Percentiles rank a stretch among this genome's conserved stretches.
phyloP scores from a whole-genome alignment of 768 basidiomycete species.

The Xerocomus brunneocitrinus region DNA sequence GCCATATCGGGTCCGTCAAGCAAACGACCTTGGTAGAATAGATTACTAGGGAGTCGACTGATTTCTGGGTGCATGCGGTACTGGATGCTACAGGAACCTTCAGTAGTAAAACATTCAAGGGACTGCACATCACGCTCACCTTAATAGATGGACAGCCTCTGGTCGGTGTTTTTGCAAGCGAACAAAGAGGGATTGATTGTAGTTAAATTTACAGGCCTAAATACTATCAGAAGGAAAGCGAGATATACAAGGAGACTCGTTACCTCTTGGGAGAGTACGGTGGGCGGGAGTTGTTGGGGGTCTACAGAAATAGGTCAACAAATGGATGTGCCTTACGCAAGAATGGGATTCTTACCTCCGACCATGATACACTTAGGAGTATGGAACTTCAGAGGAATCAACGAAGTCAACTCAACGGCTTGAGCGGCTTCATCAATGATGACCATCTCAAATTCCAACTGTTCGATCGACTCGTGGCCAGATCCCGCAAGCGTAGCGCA shows the following conservation, averaged over 20 bases:
- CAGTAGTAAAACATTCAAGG: not conserved
- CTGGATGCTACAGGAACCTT: slow-evolving; percentile 66
- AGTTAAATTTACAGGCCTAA: slow-evolving; percentile 65
- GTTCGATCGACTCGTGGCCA: slow-evolving; percentile 81
- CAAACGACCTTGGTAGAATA: slow-evolving; percentile 81
- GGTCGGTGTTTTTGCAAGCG: slow-evolving; percentile 76
- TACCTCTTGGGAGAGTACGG: slow-evolving; percentile 66
- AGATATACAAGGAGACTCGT: slow-evolving; percentile 22
- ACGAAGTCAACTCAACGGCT: slow-evolving; percentile 88
- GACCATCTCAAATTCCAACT: slow-evolving; percentile 89
- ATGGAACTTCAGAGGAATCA: slow-evolving; percentile 91
- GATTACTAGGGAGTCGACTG: slow-evolving; percentile 77
- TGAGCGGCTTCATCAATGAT: slow-evolving; percentile 99
- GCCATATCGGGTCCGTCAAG: slow-evolving; percentile 89
- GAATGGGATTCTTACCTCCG: slow-evolving; percentile 50
- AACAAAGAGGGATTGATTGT: slow-evolving; percentile 92
- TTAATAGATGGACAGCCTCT: slow-evolving; percentile 86
- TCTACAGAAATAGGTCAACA: slow-evolving; percentile 36
- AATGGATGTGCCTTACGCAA: not conserved
- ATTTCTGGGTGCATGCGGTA: slow-evolving; percentile 99
- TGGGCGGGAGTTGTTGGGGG: slow-evolving; percentile 94
- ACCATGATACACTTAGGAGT: slow-evolving; percentile 87
- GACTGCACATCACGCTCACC: slow-evolving; percentile 41
- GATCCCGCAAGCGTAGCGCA: slow-evolving; percentile 92
- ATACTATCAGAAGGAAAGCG: slow-evolving; percentile 14